These are phyloP conservation scores for Aphanomyces stellatus DNA, from an alignment of 352 stramenopile genomes.

Conservation along the genomic window DNA sequence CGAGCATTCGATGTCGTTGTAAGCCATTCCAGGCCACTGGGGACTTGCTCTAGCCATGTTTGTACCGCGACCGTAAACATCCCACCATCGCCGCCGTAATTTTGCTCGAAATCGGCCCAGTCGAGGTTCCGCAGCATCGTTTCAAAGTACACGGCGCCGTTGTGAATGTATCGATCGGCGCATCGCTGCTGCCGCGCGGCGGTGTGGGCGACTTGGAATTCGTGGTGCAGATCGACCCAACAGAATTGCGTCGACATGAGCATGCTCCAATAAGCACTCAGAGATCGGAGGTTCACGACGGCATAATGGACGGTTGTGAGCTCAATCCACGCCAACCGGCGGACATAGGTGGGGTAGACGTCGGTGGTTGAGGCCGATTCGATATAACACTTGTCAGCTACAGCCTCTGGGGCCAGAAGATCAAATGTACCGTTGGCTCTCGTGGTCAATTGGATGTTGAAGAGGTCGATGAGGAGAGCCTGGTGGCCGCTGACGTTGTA, in stretches of 20 bases:
- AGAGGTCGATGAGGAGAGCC: conserved; percentile 11
- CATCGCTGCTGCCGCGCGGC: neutral
- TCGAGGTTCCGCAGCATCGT: conserved; percentile 6
- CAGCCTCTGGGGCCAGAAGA: neutral
- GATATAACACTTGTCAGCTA: neutral
- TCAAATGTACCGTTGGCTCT: neutral
- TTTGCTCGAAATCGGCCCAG: neutral
- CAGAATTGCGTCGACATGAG: neutral
- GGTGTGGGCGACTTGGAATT: conserved; percentile 4
- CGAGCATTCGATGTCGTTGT: neutral
- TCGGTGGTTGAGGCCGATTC: neutral
- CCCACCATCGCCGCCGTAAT: neutral
- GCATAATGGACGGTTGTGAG: conserved; percentile 1
- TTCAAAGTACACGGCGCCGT: conserved; percentile 14
- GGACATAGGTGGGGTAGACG: neutral
- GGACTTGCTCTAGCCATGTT: neutral
- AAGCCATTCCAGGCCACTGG: neutral
- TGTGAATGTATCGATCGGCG: neutral
- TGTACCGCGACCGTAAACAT: neutral
- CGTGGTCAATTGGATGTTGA: neutral
- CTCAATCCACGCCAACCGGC: neutral
- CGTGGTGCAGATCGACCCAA: neutral
- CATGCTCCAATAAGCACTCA: conserved; percentile 4
- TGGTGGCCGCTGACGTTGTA: conserved; percentile 5
- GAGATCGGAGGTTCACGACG: neutral